Base-by-base conservation (phyloP, 768 basidiomycete genomes). In the Holtermannia corniformis region DNA sequence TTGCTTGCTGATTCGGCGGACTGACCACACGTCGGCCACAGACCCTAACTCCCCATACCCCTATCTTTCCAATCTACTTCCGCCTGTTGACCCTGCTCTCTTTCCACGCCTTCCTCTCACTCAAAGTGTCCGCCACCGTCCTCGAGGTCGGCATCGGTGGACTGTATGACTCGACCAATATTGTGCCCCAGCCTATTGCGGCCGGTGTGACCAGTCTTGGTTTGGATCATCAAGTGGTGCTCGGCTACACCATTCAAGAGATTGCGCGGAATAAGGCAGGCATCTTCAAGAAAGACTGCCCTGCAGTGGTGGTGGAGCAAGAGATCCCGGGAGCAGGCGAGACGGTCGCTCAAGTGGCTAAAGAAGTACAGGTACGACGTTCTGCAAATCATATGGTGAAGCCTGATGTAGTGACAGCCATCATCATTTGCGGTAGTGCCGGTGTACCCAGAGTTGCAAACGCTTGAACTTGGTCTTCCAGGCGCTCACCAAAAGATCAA, bases 141-240 rank as follows among this genome's bases (percentile, higher is more conserved):
- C 78, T 99, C 21, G 95, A 99, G 77, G 95, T 97, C 32, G 95
- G 95, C 7, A 84, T 99, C 19, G 95, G 95, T 20, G 95, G 95
- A 10, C 78, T 79, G 20, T 87, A 87, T 65, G 95, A 99, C 67
- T 89, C 89, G 62, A 99, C 95, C 23, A 99, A 99, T 61, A 82
- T 93, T 56, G 88, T 97, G 11, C 91, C 90, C 0, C 80, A 79
- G 52, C 95, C 95, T 0, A 67, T 91, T n/a, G 85, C 85, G 22
- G 86, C 92, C 4, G 95, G 91, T 4, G 77, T 97, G 21, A 87
- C 92, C 7, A 79, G 88, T 3, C 77, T 99, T 12, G 95, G 95
- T 0, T 80, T 96, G 58, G 95, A 99, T 65, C 95, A 99, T 73
- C 81, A 86, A 41, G 75, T 78, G 51, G 81, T 95, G 22, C 77